Evolutionary conservation across 2,329 filamentous ascomycete species (phyloP).

Genomic region (Zarea fungicola): DNA sequence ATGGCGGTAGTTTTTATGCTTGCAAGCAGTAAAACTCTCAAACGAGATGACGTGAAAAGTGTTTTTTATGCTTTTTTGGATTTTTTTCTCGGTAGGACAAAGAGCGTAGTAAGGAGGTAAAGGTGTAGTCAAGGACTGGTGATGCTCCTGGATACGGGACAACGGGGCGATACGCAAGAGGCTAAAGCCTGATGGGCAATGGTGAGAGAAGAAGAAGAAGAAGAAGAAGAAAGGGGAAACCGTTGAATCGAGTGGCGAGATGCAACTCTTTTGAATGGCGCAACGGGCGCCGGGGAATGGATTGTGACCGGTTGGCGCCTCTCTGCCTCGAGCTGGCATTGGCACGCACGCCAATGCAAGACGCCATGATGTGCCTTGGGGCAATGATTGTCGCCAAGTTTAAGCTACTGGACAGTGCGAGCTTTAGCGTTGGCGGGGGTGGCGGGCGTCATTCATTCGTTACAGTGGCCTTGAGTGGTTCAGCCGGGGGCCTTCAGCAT

Average conservation of each 20-base stretch:
- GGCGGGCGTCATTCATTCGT: too few species aligned
- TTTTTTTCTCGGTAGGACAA: not conserved
- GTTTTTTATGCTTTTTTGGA: constrained; percentile 4
- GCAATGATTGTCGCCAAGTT: too few species aligned
- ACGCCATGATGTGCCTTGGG: too few species aligned
- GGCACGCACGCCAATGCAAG: too few species aligned
- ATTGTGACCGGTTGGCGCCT: too few species aligned
- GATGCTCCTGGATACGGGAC: not conserved
- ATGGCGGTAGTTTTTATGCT: constrained; percentile 25
- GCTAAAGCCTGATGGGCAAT: constrained; percentile 13
- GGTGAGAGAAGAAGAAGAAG: constrained; percentile 16
- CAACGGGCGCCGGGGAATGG: too few species aligned
- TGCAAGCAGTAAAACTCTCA: constrained; percentile 12
- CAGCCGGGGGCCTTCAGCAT: too few species aligned
- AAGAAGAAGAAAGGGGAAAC: too few species aligned
- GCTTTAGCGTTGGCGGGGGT: too few species aligned
- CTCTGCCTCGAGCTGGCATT: too few species aligned
- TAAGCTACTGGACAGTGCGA: too few species aligned
- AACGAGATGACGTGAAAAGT: not conserved
- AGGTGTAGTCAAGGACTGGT: constrained; percentile 5
- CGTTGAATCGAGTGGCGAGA: constrained; percentile 19
- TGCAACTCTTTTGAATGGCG: constrained; percentile 11
- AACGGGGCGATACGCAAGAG: constrained; percentile 10
- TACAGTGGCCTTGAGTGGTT: too few species aligned
- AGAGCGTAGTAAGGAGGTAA: constrained; percentile 14